These are phyloP conservation scores for Buxus sempervirens DNA, from an alignment of 164 flowering plant species.

Conservation along the genomic window DNA sequence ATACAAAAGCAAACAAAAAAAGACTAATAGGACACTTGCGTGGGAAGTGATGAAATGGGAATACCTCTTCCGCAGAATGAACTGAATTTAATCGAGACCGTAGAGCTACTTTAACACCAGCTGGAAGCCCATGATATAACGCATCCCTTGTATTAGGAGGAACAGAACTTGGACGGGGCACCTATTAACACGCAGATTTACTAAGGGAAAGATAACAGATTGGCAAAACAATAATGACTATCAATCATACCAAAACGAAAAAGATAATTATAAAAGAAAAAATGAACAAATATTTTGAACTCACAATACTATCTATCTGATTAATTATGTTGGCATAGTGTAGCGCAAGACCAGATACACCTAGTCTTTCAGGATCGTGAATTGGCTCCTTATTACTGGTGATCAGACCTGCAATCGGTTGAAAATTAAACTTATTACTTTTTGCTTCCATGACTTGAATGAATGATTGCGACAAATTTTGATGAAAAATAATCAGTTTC, in stretches of 20 bases:
- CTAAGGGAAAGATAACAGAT: not conserved
- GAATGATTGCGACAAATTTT: not conserved
- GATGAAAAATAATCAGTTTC: not conserved
- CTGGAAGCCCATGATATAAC: conserved; percentile 60
- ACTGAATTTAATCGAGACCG: conserved; percentile 44
- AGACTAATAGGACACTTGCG: not conserved
- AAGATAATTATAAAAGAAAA: not conserved
- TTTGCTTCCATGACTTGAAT: not conserved
- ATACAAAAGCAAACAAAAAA: too few species aligned
- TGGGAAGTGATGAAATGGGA: not conserved
- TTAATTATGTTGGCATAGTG: conserved; percentile 73
- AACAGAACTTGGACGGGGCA: conserved; percentile 61
- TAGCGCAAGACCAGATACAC: conserved; percentile 65
- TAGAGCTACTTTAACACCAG: conserved; percentile 47
- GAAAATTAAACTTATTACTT: not conserved
- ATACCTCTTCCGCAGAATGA: conserved; percentile 50
- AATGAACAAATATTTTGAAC: conserved; percentile 10
- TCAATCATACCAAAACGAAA: not conserved
- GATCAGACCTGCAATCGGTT: conserved; percentile 28
- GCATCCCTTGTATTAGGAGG: conserved; percentile 64
- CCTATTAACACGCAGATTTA: conserved; percentile 29
- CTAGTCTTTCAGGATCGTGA: conserved; percentile 40
- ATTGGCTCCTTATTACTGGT: conserved; percentile 14
- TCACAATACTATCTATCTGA: conserved; percentile 74
- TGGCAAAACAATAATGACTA: not conserved